Percentiles rank a stretch among this genome's conserved stretches.
phyloP scores from a whole-genome alignment of 2,329 filamentous ascomycete species.

The Xylariomycetidae sp. region DNA sequence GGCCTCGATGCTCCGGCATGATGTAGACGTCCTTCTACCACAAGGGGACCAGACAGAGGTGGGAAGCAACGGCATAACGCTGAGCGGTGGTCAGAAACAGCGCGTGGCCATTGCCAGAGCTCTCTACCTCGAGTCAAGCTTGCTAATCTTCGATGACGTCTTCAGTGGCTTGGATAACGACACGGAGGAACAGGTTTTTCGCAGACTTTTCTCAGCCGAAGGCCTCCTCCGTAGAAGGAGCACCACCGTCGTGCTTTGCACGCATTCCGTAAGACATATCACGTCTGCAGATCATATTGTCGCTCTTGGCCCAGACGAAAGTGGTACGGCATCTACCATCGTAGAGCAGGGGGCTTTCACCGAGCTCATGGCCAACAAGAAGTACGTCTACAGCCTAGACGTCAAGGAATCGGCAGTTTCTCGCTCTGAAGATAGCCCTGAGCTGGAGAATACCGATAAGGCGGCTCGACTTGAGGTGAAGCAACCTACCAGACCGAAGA shows the following conservation, averaged over 20 bases:
- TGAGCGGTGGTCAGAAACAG: conserved; percentile 41
- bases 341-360: not conserved
- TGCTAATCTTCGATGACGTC: conserved; percentile 26
- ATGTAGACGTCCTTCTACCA: conserved; percentile 19
- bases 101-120: conserved; percentile 27
- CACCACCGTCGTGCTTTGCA: conserved; percentile 27
- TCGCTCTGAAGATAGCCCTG: not conserved
- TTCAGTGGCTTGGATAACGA: conserved; percentile 26
- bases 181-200: conserved; percentile 22
- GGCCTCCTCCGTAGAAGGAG: conserved; percentile 14
- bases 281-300: conserved; percentile 40
- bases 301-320: not conserved
- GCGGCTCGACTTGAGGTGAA: not conserved
- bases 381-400: too few relatives aligned
- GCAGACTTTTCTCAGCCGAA: conserved; percentile 15
- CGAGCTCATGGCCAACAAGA: not conserved
- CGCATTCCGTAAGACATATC: conserved; percentile 30
- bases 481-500: not conserved
- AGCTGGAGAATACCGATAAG: too few relatives aligned
- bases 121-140: conserved; percentile 17
- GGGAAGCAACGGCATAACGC: conserved; percentile 36
- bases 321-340: too few relatives aligned
- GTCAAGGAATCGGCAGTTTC: too few relatives aligned
- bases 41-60: conserved; percentile 32
- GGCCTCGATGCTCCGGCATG: not conserved